phyloP scores from a whole-genome alignment of 352 stramenopile genomes.

The Phytophthora sojae region DNA sequence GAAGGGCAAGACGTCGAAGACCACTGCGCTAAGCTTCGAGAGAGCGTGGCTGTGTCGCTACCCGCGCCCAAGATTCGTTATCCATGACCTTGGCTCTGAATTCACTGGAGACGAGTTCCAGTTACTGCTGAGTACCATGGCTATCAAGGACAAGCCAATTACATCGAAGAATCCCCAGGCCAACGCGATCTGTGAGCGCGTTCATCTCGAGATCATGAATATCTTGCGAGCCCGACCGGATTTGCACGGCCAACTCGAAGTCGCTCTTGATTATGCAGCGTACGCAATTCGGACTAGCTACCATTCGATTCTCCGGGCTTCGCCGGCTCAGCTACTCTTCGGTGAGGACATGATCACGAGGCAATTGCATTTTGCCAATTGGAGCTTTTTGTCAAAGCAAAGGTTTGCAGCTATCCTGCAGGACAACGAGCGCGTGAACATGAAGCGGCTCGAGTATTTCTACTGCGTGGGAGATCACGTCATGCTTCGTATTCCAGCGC shows the following conservation, averaged over 20 bases:
- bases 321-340: not conserved
- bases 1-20: not conserved
- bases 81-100: not conserved
- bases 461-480: not conserved
- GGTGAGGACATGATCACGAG: no score
- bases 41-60: not conserved
- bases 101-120: not conserved
- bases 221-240: not conserved
- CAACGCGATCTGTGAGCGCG: not conserved
- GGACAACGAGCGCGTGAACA: no score
- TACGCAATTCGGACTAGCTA: not conserved
- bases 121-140: not conserved
- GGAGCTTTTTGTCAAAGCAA: no score
- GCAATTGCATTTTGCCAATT: no score
- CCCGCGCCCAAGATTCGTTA: not conserved
- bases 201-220: not conserved
- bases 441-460: no score
- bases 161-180: not conserved
- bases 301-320: not conserved
- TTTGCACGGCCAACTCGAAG: not conserved
- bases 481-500: not conserved
- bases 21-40: not conserved
- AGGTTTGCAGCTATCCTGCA: no score
- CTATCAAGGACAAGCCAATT: not conserved
- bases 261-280: not conserved